These are phyloP conservation scores for Cetraspora pellucida DNA, from an alignment of 192 early-diverging fungal species.

Conservation along the genomic window DNA sequence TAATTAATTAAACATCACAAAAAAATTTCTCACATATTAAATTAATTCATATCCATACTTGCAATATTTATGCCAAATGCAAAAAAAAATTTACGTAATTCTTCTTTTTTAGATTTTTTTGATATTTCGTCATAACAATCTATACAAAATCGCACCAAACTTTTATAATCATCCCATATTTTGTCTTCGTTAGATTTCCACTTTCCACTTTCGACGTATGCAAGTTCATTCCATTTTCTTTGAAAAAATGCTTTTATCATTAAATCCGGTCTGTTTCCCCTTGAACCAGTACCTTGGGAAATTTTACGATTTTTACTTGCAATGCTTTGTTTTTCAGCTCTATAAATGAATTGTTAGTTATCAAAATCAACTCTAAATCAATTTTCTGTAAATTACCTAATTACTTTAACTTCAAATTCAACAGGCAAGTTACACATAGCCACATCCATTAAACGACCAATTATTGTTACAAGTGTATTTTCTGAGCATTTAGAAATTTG, in stretches of 20 bases:
- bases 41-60: background rate
- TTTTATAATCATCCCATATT: background rate
- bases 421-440: too few species aligned
- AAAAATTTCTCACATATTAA: too few species aligned
- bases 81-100: background rate
- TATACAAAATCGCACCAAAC: background rate
- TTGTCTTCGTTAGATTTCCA: background rate
- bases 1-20: too few species aligned
- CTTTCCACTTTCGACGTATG: constrained; percentile 6
- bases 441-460: too few species aligned
- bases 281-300: background rate
- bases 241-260: background rate
- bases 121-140: background rate
- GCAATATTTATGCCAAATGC: constrained; percentile 1
- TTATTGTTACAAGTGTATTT: background rate
- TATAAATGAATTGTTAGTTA: too few species aligned
- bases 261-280: background rate
- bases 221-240: background rate
- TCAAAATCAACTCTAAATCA: too few species aligned
- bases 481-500: background rate
- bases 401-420: too few species aligned
- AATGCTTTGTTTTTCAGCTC: background rate
- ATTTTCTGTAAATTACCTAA: too few species aligned
- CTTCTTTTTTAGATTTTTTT: constrained; percentile 1
- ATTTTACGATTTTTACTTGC: background rate